These are phyloP conservation scores for Lachancea kluyveri DNA, from an alignment of 805 yeast species.

Conservation along the genomic window DNA sequence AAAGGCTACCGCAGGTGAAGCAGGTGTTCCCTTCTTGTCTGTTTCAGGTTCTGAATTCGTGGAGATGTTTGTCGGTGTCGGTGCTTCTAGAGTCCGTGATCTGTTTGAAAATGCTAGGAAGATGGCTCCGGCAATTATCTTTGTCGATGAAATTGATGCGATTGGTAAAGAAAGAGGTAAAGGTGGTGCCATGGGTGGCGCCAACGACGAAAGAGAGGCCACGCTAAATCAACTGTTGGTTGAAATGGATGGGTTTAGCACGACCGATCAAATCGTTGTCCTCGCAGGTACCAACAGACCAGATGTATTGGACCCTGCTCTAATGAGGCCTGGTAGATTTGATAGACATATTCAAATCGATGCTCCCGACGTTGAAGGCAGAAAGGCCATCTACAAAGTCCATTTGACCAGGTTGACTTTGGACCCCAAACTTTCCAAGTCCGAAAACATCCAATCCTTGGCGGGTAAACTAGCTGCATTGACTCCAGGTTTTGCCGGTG, in stretches of 20 bases:
- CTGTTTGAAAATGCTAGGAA: conserved; percentile 87
- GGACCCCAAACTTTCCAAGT: conserved; percentile 36
- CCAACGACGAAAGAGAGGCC: conserved; percentile 95
- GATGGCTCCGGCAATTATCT: conserved; percentile 92
- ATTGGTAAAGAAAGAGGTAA: conserved; percentile 89
- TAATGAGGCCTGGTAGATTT: conserved; percentile 95
- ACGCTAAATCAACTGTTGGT: conserved; percentile 93
- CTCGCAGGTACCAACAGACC: conserved; percentile 97
- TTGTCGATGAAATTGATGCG: conserved; percentile 99
- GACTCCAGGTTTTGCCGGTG: conserved; percentile 98
- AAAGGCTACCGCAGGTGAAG: conserved; percentile 98
- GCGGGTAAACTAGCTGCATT: conserved; percentile 89
- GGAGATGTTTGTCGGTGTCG: conserved; percentile 99
- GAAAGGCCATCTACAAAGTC: conserved; percentile 87
- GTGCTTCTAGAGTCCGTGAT: conserved; percentile 97
- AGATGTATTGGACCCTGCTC: conserved; percentile 87
- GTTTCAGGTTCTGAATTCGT: conserved; percentile 98
- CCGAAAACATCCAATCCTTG: conserved; percentile 46
- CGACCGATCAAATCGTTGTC: conserved; percentile 89
- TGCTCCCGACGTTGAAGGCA: conserved; percentile 90
- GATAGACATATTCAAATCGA: conserved; percentile 91
- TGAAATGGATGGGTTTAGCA: conserved; percentile 97
- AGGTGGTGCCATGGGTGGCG: conserved; percentile 62
- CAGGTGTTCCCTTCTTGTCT: conserved; percentile 93
- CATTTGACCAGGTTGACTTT: conserved; percentile 72